Evolutionary conservation across 2,329 filamentous ascomycete species (phyloP), one percentile per base, ranked within the genome.

Genomic region (Colletotrichum neosansevieriae): DNA sequence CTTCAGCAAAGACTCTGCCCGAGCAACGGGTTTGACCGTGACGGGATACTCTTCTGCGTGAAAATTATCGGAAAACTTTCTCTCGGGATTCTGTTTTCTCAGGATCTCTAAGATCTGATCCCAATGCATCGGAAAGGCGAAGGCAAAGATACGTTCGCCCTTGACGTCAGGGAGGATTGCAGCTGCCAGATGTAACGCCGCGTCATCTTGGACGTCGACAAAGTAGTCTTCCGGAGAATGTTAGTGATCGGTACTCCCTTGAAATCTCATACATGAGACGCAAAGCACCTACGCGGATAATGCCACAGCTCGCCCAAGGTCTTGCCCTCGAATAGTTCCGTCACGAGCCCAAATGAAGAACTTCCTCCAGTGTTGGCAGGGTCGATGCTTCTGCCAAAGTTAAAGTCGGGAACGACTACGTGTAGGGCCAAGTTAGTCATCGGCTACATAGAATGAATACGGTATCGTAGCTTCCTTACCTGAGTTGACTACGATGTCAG

Each of bases 91-190:
- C 5, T 67, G 42, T 34, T 73, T 73, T 0, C 73, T 68, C 0
- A 80, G 34, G 1, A 75, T 72, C 0, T 67, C 72, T 2, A 80
- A 45, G 1, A 86, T 71, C 2, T 80, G 73, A n/a, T 85, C 84
- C 75, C 80, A 85, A 51, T 79, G 85, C 67, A 80, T 84, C 0
- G 79, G 80, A 1, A 79, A 76, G 0, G 83, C 85, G 63, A 85
- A 86, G 1, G 79, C 87, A 72, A 89, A 87, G 9, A 90, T 74
- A 0, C 88, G 81, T 71, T 89, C 82, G 0, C 79, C 79, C 2
- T 75, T 69, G 0, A 88, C 79, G 1, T 79, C 76, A 0, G 79
- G 77, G 17, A 86, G 77, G 0, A 87, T 77, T 5, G 85, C 76
- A 0, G 83, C 87, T 2, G 84, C 82, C 4, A 89, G 77, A 50